Base-by-base conservation (phyloP, 495 filamentous ascomycete genomes). In the Halenospora varia region DNA sequence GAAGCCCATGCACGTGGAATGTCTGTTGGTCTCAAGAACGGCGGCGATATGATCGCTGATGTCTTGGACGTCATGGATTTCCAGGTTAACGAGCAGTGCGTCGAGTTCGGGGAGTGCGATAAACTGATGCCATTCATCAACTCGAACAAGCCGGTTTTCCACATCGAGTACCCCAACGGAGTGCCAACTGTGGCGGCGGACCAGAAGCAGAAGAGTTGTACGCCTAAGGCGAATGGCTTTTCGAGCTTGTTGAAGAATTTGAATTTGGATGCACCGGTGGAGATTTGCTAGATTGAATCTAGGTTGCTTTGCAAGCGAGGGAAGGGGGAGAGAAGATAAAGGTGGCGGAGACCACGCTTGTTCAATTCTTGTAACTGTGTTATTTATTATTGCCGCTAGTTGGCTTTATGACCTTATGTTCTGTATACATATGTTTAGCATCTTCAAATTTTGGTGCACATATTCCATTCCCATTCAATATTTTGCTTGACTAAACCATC, bases 21-120 rank as follows among this genome's bases (percentile, higher is more conserved):
- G 26, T 75, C 80, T 4, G 69, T 86, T 25, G 86, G 86, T 0
- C 70, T 89, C 19, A 89, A 90, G 70, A 89, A 89, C 57, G 81
- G 79, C 0, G 79, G 73, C 2, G 76, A 70, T 18, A 81, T 90
- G 54, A 78, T 89, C 44, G 60, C 69, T 10, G 58, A 71, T 0
- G 83, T 88, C 0, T 66, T 88, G 10, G 56, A 64, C 2, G 70
- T 78, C 2, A 79, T 85, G 63, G 75, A 89, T 53, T 90, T 84
- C 72, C 75, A 74, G 10, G 86, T 89, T 46, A 87, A 88, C 68
- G 87, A 90, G 74, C 80, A 88, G 66, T 90, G 87, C 65, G 79
- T 77, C 2, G 65, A 84, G 65, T 78, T 80, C 44, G 57, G 71
- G 9, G 82, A 85, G 62, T 89, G 86, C 59, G 71, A 74, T 25